Evolutionary conservation across 2,329 filamentous ascomycete genomes (phyloP).

Genomic region (Coniosporium tulheliwenetii): DNA sequence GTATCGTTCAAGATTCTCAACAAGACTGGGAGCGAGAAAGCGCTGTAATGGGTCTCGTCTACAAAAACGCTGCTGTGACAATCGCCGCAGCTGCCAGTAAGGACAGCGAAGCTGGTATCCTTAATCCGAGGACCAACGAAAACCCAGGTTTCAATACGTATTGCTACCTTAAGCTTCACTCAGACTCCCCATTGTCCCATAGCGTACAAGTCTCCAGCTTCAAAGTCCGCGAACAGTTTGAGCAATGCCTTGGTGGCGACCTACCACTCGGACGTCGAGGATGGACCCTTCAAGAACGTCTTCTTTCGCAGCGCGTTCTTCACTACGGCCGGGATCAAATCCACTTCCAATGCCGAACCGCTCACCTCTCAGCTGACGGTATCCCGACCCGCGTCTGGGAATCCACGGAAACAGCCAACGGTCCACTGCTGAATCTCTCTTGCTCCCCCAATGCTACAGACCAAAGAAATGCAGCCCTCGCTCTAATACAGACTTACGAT

Average conservation of each 20-base stretch:
- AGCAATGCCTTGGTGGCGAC: neutral
- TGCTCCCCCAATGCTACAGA: too few species aligned
- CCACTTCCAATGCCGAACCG: constrained; percentile 4
- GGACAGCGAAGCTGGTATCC: neutral
- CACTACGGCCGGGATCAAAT: constrained; percentile 3
- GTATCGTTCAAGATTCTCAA: constrained; percentile 1
- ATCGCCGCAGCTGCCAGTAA: neutral
- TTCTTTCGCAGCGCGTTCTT: constrained; percentile 4
- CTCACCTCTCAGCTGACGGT: neutral
- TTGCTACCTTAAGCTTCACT: neutral
- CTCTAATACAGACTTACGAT: too few species aligned
- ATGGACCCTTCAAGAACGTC: constrained; percentile 6
- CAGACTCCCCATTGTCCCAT: neutral
- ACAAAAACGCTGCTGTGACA: constrained; percentile 1
- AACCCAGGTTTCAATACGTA: neutral
- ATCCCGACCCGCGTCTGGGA: neutral
- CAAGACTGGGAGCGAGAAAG: neutral
- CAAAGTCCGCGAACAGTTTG: too few species aligned
- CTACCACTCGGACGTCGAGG: neutral
- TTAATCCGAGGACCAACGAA: neutral
- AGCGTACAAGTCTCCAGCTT: neutral
- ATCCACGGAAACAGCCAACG: too few species aligned
- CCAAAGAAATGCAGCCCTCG: too few species aligned
- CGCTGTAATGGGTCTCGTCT: neutral
- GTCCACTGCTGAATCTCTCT: too few species aligned